Evolutionary conservation across 2,329 filamentous ascomycete species (phyloP).

Genomic region (Cercospora beticola): DNA sequence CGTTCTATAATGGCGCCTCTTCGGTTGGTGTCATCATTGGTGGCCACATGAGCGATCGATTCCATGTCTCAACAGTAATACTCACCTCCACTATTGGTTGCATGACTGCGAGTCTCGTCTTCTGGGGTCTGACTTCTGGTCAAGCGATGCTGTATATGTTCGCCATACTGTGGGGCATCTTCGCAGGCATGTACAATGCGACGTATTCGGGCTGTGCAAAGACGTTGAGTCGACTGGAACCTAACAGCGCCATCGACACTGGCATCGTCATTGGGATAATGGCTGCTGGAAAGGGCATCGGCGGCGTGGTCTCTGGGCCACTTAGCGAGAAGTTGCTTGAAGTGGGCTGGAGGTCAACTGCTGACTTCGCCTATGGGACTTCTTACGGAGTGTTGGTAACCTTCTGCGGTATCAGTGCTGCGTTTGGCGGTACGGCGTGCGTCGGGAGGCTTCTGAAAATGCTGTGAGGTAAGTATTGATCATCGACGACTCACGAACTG

Average conservation of each 20-base stretch:
- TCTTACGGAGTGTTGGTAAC: slow-evolving; percentile 45
- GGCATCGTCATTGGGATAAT: slow-evolving; percentile 52
- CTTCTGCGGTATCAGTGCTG: slow-evolving; percentile 45
- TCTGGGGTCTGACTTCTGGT: slow-evolving; percentile 50
- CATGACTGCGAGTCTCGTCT: slow-evolving; percentile 41
- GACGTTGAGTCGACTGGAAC: slow-evolving; percentile 23
- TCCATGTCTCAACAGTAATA: slow-evolving; percentile 42
- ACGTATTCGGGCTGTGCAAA: slow-evolving; percentile 36
- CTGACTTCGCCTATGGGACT: slow-evolving; percentile 44
- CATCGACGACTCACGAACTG: not conserved
- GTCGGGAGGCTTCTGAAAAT: slow-evolving; percentile 26
- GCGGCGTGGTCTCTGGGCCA: slow-evolving; percentile 53
- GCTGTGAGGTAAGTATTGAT: slow-evolving; percentile 10
- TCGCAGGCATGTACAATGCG: slow-evolving; percentile 43
- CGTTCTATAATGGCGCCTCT: slow-evolving; percentile 42
- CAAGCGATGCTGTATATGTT: slow-evolving; percentile 46
- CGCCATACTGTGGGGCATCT: slow-evolving; percentile 45
- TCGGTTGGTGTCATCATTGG: slow-evolving; percentile 42
- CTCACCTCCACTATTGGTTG: slow-evolving; percentile 41
- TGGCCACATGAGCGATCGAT: slow-evolving; percentile 42
- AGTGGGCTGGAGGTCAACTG: slow-evolving; percentile 40
- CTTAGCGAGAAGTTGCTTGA: slow-evolving; percentile 50
- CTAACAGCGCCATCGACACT: slow-evolving; percentile 40
- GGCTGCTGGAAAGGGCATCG: slow-evolving; percentile 52
- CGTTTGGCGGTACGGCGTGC: slow-evolving; percentile 32